Evolutionary conservation across 768 basidiomycete genomes (phyloP).

Genomic region (Phanerodontia chrysosporium): DNA sequence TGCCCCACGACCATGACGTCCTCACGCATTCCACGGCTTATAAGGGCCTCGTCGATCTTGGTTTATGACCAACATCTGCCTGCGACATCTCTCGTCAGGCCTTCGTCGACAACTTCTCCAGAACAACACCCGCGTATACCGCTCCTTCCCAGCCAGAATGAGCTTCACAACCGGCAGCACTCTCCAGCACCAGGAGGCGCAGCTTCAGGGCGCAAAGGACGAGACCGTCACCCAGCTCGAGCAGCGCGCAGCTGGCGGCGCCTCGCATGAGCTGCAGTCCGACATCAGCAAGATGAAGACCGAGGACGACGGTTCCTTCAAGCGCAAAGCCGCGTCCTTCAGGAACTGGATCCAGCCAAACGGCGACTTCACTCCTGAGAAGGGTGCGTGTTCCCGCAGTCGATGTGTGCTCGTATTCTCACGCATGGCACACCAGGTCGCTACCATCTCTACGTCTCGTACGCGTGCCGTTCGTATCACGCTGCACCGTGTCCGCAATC

Average conservation of each 20-base stretch:
- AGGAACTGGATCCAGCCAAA: conserved; percentile 50
- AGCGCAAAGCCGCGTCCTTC: conserved; percentile 50
- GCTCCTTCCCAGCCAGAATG: not conserved
- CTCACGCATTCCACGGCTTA: not conserved
- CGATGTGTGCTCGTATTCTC: not conserved
- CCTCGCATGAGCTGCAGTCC: not conserved
- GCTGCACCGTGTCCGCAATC: too few species aligned
- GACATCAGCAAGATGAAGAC: conserved; percentile 56
- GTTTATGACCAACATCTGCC: not conserved
- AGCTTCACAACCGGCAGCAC: too few species aligned
- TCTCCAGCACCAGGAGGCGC: not conserved
- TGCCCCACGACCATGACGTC: too few species aligned
- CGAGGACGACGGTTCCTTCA: conserved; percentile 64
- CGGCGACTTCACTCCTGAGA: conserved; percentile 68
- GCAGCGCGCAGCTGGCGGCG: not conserved
- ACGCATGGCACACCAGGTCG: too few species aligned
- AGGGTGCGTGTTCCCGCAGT: conserved; percentile 40
- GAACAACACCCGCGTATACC: not conserved
- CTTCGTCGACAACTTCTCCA: not conserved
- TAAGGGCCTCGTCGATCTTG: not conserved
- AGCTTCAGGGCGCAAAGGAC: not conserved
- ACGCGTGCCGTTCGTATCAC: conserved; percentile 75
- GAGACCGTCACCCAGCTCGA: not conserved
- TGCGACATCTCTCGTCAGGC: not conserved
- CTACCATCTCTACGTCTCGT: conserved; percentile 88